These are phyloP conservation scores for Polyplosphaeria fusca DNA, from an alignment of 495 filamentous ascomycete genomes.

Conservation along the genomic window DNA sequence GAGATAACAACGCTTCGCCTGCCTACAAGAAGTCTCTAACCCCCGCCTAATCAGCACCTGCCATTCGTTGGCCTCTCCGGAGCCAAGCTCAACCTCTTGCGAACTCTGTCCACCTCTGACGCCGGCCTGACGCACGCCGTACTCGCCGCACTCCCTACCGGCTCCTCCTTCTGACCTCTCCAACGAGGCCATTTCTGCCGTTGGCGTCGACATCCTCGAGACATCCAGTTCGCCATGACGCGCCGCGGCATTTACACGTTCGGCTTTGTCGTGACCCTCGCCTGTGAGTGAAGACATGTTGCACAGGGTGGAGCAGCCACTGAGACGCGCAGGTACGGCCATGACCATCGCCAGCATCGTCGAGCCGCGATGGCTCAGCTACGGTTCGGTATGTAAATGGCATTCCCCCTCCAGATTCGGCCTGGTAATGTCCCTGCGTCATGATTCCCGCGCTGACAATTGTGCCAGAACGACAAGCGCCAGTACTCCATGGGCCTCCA, in stretches of 20 bases:
- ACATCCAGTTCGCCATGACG: slow-evolving; percentile 40
- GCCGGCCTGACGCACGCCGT: too few relatives aligned
- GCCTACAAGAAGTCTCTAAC: too few relatives aligned
- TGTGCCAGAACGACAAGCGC: slow-evolving; percentile 20
- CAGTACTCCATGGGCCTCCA: slow-evolving; percentile 75
- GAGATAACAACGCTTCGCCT: too few relatives aligned
- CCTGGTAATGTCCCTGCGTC: not conserved
- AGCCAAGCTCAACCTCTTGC: too few relatives aligned
- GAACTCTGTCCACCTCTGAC: too few relatives aligned
- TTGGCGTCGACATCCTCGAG: too few relatives aligned
- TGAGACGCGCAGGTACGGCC: slow-evolving; percentile 58
- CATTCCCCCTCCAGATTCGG: slow-evolving; percentile 18
- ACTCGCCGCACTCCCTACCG: too few relatives aligned
- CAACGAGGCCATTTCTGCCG: too few relatives aligned
- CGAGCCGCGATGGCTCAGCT: slow-evolving; percentile 77
- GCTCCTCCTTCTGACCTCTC: too few relatives aligned
- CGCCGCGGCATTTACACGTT: slow-evolving; percentile 43
- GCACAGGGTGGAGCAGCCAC: slow-evolving; percentile 2
- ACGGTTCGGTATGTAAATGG: slow-evolving; percentile 53
- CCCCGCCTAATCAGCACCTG: too few relatives aligned
- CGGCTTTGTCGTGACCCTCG: slow-evolving; percentile 41
- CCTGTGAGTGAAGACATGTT: slow-evolving; percentile 32
- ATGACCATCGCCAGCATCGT: slow-evolving; percentile 73
- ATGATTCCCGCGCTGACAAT: slow-evolving; percentile 32
- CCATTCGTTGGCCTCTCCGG: too few relatives aligned